These are phyloP conservation scores for Flueggea neowawraea DNA, from an alignment of 441 rosid genomes.

Conservation along the genomic window DNA sequence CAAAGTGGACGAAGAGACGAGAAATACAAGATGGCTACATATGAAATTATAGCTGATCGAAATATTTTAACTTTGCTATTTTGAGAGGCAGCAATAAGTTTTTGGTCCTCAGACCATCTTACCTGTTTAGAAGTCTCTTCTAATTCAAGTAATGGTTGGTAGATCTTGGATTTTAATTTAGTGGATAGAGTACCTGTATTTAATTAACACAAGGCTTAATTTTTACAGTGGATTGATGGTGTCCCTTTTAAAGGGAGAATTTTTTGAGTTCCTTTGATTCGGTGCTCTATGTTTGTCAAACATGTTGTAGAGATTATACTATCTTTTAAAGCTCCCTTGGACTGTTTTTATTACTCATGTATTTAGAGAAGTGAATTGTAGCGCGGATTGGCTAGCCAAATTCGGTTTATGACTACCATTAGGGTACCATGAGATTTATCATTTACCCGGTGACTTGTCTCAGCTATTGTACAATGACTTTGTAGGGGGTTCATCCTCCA, in stretches of 20 bases:
- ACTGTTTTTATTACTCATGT: too few relatives aligned
- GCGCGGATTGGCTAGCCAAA: too few relatives aligned
- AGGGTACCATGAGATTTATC: too few relatives aligned
- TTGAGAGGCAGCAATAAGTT: slow-evolving; percentile 78
- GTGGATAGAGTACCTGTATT: neutral
- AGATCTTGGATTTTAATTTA: neutral
- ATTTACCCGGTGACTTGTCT: too few relatives aligned
- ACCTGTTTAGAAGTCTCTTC: slow-evolving; percentile 82
- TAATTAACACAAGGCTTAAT: slow-evolving; percentile 6
- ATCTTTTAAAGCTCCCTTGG: neutral
- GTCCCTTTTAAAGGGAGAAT: slow-evolving; percentile 61
- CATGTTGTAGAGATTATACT: slow-evolving; percentile 55
- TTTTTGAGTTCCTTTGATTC: slow-evolving; percentile 62
- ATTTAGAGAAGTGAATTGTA: too few relatives aligned
- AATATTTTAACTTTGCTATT: slow-evolving; percentile 59
- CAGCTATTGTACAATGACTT: too few relatives aligned
- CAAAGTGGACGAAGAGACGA: slow-evolving; percentile 85
- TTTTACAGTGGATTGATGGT: slow-evolving; percentile 76
- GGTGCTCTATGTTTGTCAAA: slow-evolving; percentile 81
- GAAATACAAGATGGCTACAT: slow-evolving; percentile 80
- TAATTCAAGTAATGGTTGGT: slow-evolving; percentile 52
- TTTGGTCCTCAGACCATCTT: slow-evolving; percentile 80
- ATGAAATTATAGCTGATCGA: slow-evolving; percentile 54
- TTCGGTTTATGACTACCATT: too few relatives aligned
- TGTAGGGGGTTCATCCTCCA: too few relatives aligned